Base-by-base conservation (phyloP, 441 rosid species). In the Gossypium davidsonii region DNA sequence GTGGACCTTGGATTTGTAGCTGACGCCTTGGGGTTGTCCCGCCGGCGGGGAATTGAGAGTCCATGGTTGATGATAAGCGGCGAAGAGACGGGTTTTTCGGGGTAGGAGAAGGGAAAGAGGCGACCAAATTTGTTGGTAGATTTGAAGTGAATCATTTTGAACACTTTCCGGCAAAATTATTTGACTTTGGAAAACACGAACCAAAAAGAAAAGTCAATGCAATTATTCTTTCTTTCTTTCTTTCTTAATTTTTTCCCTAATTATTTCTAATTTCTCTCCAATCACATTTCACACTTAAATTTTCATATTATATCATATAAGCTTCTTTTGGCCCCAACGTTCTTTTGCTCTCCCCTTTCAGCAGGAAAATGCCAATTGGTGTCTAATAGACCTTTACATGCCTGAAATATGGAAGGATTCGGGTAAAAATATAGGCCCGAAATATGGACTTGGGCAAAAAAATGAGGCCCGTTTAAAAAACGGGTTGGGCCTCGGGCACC, bases 1-100 rank as follows among this genome's bases (percentile, higher is more conserved):
- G 90, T 37, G 91, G 88, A 48, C 97, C 97, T 44, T 76, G 88
- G 78, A 92, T 79, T 79, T 81, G 95, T 28, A 85, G 72, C 61
- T 80, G 87, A 14, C 72, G 79, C 71, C 59, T 85, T 11, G 84
- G 66, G 3, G 73, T 58, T 42, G 66, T 46, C 1, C 58, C 78
- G 49, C 79, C 79, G 79, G 76, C 48, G 34, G 71, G 55, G 21
- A 67, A 48, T 20, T 72, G 76, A 77, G 82, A 70, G 60, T 85
- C 83, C 89, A 85, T 84, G 42, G 1, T 3, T 21, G 58, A n/a
- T 26, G 58, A 20, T 14, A 52, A 61, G 9, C 7, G 6, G 28
- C 34, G 23, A 55, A 28, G 46, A 62, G 15, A 28, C 62, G 25
- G 8, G 3, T 26, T n/a, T 59, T n/a, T 10, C 1, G 39, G 5